Evolutionary conservation across 768 basidiomycete genomes (phyloP).

Genomic region (Asterophora parasitica): DNA sequence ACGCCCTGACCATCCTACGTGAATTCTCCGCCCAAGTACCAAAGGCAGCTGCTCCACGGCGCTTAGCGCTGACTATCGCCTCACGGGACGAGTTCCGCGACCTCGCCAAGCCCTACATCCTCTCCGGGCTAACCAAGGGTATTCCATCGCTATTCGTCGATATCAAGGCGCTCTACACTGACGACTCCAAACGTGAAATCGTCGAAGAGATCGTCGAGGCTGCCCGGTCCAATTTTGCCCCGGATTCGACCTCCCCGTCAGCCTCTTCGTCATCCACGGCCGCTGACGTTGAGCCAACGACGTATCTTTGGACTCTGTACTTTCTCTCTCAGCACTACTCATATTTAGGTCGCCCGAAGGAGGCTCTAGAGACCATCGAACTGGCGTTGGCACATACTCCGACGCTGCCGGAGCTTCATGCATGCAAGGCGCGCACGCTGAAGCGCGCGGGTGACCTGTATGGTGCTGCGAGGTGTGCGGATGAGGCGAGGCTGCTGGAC

Average conservation of each 20-base stretch:
- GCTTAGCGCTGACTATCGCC: constrained; percentile 68
- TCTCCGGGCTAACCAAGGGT: constrained; percentile 70
- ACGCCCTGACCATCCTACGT: constrained; percentile 53
- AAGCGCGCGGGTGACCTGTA: constrained; percentile 81
- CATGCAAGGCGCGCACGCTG: constrained; percentile 74
- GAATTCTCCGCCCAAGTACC: constrained; percentile 62
- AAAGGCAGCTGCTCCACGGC: constrained; percentile 62
- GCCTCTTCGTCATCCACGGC: constrained; percentile 19
- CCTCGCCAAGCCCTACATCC: constrained; percentile 63
- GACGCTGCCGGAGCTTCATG: constrained; percentile 85
- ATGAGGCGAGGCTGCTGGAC: constrained; percentile 81
- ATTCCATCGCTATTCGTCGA: constrained; percentile 93
- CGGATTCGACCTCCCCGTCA: constrained; percentile 15
- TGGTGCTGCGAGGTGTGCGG: constrained; percentile 70
- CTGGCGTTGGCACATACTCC: constrained; percentile 80
- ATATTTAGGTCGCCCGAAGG: constrained; percentile 44
- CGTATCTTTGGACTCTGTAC: constrained; percentile 92
- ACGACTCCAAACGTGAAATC: constrained; percentile 55
- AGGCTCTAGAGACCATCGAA: constrained; percentile 60
- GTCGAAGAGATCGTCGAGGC: constrained; percentile 70
- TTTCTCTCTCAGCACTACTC: constrained; percentile 91
- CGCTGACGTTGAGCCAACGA: constrained; percentile 55
- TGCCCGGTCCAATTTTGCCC: constrained; percentile 31
- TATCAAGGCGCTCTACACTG: constrained; percentile 76
- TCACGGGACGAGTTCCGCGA: constrained; percentile 63